Percentiles rank a stretch among this genome's conserved stretches.
Evolutionary conservation across 2,329 filamentous ascomycete genomes (phyloP).

Genomic region (Epichloe sp.): DNA sequence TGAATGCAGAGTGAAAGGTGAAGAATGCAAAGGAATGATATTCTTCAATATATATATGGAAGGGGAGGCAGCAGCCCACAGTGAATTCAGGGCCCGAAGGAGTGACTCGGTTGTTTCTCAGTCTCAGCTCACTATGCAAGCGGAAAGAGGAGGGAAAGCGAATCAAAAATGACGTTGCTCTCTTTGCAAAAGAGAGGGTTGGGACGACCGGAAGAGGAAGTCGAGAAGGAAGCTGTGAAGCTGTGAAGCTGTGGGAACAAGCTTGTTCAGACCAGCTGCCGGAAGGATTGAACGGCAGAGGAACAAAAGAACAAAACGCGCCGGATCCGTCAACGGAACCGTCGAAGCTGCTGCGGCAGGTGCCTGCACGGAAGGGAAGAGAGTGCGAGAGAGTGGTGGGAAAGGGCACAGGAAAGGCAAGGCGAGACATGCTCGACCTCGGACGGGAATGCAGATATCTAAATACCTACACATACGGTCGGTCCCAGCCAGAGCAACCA

Average conservation of each 20-base stretch:
- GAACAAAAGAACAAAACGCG: not conserved
- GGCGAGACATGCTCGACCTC: not conserved
- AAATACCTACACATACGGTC: conserved; percentile 6
- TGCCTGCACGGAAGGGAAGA: conserved; percentile 3
- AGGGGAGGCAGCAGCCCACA: not conserved
- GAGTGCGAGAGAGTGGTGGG: not conserved
- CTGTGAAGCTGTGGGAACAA: not conserved
- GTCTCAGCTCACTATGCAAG: not conserved
- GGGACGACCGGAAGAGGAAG: not conserved
- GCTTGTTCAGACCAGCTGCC: conserved; percentile 15
- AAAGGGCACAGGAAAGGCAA: not conserved
- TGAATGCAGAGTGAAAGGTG: not conserved
- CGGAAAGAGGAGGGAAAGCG: not conserved
- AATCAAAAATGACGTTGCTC: conserved; percentile 9
- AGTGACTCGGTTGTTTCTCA: not conserved
- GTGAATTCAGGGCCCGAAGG: not conserved
- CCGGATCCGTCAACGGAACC: conserved; percentile 4
- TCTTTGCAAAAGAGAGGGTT: conserved; percentile 7
- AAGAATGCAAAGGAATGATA: not conserved
- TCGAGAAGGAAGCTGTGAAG: not conserved
- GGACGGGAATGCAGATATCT: conserved; percentile 9
- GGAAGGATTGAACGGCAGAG: conserved; percentile 20
- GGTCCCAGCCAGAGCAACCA: no score
- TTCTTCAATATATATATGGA: conserved; percentile 1
- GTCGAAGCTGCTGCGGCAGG: not conserved